Evolutionary conservation across 805 yeast genomes (phyloP).

Genomic region (Ogataea nitratoaversa): DNA sequence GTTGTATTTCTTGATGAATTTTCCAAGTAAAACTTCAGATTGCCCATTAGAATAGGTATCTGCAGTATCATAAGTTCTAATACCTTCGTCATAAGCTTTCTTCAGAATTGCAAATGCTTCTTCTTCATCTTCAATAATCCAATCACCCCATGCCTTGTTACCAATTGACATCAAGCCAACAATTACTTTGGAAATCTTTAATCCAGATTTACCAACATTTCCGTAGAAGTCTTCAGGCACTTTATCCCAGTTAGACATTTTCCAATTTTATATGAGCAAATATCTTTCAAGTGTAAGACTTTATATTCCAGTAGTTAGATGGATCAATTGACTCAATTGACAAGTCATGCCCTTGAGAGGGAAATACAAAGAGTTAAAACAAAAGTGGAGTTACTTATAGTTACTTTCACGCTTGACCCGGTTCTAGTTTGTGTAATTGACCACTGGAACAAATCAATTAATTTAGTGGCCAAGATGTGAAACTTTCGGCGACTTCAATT

Average conservation of each 20-base stretch:
- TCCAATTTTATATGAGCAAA: background rate
- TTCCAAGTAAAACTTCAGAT: conserved; percentile 49
- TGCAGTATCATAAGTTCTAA: conserved; percentile 51
- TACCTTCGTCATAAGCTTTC: conserved; percentile 41
- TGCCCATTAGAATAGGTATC: conserved; percentile 43
- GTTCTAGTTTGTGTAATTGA: too few relatives aligned
- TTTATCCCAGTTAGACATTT: background rate
- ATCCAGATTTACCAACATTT: conserved; percentile 39
- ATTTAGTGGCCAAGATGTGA: too few relatives aligned
- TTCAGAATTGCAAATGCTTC: conserved; percentile 40
- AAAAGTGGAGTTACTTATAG: too few relatives aligned
- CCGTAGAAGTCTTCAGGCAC: background rate
- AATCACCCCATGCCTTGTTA: conserved; percentile 36
- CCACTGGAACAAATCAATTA: too few relatives aligned
- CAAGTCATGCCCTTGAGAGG: too few relatives aligned
- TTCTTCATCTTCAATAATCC: conserved; percentile 47
- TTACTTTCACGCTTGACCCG: too few relatives aligned
- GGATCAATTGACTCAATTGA: background rate
- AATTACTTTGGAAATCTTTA: conserved; percentile 44
- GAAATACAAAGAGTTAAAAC: too few relatives aligned
- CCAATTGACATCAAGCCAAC: conserved; percentile 58
- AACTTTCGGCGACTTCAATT: too few relatives aligned
- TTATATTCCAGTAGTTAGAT: background rate
- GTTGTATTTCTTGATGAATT: conserved; percentile 46
- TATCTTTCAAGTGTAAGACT: background rate